A percentile compares a stretch with the other conserved stretches of the same genome.
These are phyloP conservation scores for Globisporangium yorkense DNA, from an alignment of 352 stramenopile genomes.

Conservation along the genomic window DNA sequence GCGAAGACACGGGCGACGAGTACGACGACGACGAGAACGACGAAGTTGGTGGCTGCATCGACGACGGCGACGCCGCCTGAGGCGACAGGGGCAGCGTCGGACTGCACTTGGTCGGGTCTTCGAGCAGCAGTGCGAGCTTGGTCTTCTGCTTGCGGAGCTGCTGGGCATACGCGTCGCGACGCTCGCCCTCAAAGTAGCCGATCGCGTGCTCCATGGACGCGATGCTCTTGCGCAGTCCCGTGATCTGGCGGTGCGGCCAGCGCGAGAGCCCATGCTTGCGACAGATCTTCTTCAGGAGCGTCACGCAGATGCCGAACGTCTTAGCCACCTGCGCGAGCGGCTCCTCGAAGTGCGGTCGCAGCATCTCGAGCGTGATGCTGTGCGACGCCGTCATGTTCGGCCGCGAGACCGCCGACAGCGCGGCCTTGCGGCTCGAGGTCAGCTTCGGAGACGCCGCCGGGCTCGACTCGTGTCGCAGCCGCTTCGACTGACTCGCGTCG, in stretches of 20 bases:
- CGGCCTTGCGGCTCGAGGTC: slow-evolving; percentile 16
- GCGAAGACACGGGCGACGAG: neutral
- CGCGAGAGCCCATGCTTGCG: slow-evolving; percentile 69
- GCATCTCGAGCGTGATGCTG: slow-evolving; percentile 77
- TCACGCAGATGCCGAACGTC: slow-evolving; percentile 78
- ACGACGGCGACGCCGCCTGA: neutral
- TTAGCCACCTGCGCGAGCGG: slow-evolving; percentile 72
- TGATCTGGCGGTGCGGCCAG: slow-evolving; percentile 85
- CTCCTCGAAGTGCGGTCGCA: slow-evolving; percentile 82
- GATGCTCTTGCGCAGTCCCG: slow-evolving; percentile 82
- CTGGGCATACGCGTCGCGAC: slow-evolving; percentile 62
- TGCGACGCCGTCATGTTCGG: slow-evolving; percentile 70
- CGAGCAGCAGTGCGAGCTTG: slow-evolving; percentile 60
- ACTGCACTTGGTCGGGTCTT: slow-evolving; percentile 55
- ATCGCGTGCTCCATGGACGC: slow-evolving; percentile 82
- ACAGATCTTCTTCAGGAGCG: slow-evolving; percentile 85
- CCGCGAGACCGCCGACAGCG: slow-evolving; percentile 10
- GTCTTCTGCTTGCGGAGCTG: slow-evolving; percentile 71
- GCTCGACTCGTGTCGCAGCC: slow-evolving; percentile 1
- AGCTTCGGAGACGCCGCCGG: neutral
- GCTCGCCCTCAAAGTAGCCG: slow-evolving; percentile 62
- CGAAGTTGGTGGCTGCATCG: neutral
- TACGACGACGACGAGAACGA: neutral
- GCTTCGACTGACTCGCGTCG: slow-evolving; percentile 7
- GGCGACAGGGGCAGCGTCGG: slow-evolving; percentile 10